A percentile compares a stretch with the other conserved stretches of the same genome.
These are phyloP conservation scores for Nectriaceae sp. DNA, from an alignment of 2,329 filamentous ascomycete species.

Conservation along the genomic window DNA sequence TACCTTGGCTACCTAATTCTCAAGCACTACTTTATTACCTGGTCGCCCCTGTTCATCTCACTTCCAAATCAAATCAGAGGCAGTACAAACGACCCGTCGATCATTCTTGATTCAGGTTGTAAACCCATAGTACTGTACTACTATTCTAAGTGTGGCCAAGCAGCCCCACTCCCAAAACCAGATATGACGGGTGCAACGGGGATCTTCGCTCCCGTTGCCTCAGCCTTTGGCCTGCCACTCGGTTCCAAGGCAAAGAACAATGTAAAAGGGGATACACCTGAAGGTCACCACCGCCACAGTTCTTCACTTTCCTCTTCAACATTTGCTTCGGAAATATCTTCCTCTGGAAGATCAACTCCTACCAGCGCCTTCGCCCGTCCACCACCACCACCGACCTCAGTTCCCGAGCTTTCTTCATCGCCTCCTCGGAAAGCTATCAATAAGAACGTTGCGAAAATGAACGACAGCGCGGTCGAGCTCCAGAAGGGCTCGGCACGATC, in stretches of 20 bases:
- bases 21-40: too few relatives aligned
- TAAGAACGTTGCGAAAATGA: conserved; percentile 26
- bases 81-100: too few relatives aligned
- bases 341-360: neutral
- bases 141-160: neutral
- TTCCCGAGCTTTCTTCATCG: neutral
- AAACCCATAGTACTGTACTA: neutral
- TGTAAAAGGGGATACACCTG: conserved; percentile 16
- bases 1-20: too few relatives aligned
- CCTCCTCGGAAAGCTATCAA: conserved; percentile 9
- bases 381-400: neutral
- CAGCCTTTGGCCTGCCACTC: conserved; percentile 36
- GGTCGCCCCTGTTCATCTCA: too few relatives aligned
- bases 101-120: too few relatives aligned
- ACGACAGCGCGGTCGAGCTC: conserved; percentile 36
- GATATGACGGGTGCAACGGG: conserved; percentile 33
- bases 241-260: conserved; percentile 24
- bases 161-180: conserved; percentile 6
- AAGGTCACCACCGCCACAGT: conserved; percentile 9
- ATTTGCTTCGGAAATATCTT: neutral
- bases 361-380: conserved; percentile 17
- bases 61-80: too few relatives aligned
- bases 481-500: conserved; percentile 30
- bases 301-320: conserved; percentile 15
- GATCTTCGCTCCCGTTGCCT: conserved; percentile 34